Conservation (phyloP, 768 basidiomycete species). For the Stropharia rugosoannulata region DNA sequence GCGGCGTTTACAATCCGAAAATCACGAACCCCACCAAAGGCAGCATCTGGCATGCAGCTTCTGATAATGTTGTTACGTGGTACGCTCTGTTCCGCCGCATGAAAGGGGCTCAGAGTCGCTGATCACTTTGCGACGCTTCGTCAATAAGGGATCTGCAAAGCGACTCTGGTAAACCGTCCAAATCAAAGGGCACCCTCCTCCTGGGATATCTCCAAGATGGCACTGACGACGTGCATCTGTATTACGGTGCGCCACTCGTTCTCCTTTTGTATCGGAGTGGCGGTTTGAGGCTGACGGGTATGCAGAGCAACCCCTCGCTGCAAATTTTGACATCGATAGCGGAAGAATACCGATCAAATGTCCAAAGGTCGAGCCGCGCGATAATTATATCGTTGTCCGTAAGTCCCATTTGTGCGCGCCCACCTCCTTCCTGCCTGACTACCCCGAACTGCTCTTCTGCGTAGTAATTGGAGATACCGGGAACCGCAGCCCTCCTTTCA, state of each 20-base stretch:
- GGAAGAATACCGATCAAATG: constrained; percentile 43
- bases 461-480: constrained; percentile 60
- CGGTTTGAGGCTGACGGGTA: constrained; percentile 2
- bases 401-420: constrained; percentile 23
- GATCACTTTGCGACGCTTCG: constrained; percentile 19
- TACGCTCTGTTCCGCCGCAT: constrained; percentile 24
- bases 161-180: constrained; percentile 29
- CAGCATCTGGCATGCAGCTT: constrained; percentile 40
- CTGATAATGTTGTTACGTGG: constrained; percentile 42
- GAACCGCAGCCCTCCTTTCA: constrained; percentile 47
- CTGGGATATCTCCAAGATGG: constrained; percentile 41
- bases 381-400: constrained; percentile 53
- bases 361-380: constrained; percentile 33
- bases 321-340: constrained; percentile 39
- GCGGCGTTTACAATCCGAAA: constrained; percentile 38
- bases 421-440: neutral
- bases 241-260: constrained; percentile 33
- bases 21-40: constrained; percentile 36
- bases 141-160: constrained; percentile 37
- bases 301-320: constrained; percentile 50
- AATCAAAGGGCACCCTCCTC: constrained; percentile 38
- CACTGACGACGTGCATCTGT: constrained; percentile 44
- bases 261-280: constrained; percentile 7
- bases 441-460: neutral
- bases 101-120: constrained; percentile 13